Percentiles rank a stretch among this genome's conserved stretches.
Conservation (phyloP, 2,329 filamentous ascomycete genomes). For the Aureobasidium sp. region DNA sequence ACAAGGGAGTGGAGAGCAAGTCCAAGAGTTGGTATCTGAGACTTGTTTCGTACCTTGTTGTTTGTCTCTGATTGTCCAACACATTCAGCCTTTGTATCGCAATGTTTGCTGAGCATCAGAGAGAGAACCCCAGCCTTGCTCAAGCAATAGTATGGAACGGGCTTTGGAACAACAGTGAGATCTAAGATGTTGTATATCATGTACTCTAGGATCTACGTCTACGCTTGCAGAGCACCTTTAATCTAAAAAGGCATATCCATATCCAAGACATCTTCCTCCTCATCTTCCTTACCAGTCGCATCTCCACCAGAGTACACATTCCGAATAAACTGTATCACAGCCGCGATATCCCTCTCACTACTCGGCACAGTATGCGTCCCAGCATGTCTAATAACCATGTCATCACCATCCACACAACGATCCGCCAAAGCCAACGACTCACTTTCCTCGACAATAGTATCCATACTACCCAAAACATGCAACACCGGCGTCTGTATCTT, state of each 20-base stretch:
- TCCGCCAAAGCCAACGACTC: constrained; percentile 62
- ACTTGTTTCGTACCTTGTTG: no score
- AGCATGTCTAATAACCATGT: constrained; percentile 61
- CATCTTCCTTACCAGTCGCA: constrained; percentile 23
- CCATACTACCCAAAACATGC: constrained; percentile 75
- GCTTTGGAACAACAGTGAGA: not conserved
- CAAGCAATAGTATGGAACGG: no score
- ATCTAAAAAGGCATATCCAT: constrained; percentile 58
- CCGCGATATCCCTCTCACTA: constrained; percentile 71
- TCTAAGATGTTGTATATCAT: not conserved
- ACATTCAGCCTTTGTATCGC: not conserved
- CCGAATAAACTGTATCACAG: constrained; percentile 64
- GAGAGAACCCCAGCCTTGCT: no score
- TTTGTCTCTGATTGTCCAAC: no score
- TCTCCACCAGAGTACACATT: constrained; percentile 39
- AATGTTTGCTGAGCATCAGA: no score
- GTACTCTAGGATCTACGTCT: not conserved
- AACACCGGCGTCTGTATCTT: constrained; percentile 68
- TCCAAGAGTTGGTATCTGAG: no score
- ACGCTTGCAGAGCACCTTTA: not conserved
- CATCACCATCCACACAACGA: constrained; percentile 42
- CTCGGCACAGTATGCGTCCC: constrained; percentile 84
- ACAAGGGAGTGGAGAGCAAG: no score
- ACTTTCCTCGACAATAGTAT: constrained; percentile 78
- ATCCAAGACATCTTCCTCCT: constrained; percentile 53